Evolutionary conservation across 768 basidiomycete species (phyloP), one percentile per base, ranked within the genome.

Genomic region (Calocybe gangraenosa): DNA sequence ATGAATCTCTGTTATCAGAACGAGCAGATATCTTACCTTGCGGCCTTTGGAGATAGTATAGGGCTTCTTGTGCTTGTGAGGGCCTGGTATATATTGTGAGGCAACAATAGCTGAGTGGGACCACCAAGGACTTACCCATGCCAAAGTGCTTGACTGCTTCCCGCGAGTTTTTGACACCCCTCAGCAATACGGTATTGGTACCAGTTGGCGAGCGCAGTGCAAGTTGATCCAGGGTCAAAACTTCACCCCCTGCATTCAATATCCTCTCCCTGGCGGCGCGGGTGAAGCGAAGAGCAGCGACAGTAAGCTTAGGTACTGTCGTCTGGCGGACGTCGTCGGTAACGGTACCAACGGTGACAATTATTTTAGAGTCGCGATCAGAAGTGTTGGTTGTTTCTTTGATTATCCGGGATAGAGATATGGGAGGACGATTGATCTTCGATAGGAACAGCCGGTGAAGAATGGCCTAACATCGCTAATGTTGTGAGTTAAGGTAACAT

Each of bases 101-200:
- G n/a, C n/a, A n/a, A n/a, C n/a, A n/a, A n/a, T n/a, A n/a, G n/a
- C n/a, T n/a, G n/a, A n/a, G n/a, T n/a, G n/a, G n/a, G n/a, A n/a
- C n/a, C n/a, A n/a, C n/a, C n/a, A n/a, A n/a, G n/a, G n/a, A n/a
- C 69, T 46, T 48, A 72, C 85, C 91, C 89, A 91, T 91, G 70
- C 95, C 95, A 67, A 97, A 97, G 81, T 98, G 95, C 69, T 91
- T 93, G 75, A 88, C 82, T 40, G 93, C 89, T 70, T 98, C 96
- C 53, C 96, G 83, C 47, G 88, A 76, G 68, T 84, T 96, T 81
- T 84, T 85, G 72, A 88, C 85, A 56, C 95, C 96, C 52, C 95
- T 78, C 58, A 99, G 74, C 58, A 98, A 72, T 51, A 99, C 78
- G 46, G 96, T 98, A 82, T 95, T 95, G 50, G 88, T 75, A 50